phyloP scores from a whole-genome alignment of 2,329 filamentous ascomycete genomes.

The Triangularia setosa region DNA sequence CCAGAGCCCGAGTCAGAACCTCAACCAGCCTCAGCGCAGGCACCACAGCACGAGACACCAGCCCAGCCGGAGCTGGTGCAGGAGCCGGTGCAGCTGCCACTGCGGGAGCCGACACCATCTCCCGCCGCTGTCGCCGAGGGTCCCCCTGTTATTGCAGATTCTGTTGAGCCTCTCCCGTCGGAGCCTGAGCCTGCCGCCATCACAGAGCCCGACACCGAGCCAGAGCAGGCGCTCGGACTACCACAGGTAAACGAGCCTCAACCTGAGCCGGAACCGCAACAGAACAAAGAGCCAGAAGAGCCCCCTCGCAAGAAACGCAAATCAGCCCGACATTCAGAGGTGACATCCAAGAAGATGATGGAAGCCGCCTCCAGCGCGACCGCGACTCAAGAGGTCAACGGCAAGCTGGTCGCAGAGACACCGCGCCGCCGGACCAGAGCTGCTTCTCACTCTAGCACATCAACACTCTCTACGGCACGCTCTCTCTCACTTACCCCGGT shows the following conservation, averaged over 20 bases:
- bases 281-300: conserved; percentile 7
- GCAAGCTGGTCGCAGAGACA: conserved; percentile 21
- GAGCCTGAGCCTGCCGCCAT: conserved; percentile 10
- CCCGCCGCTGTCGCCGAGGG: background rate
- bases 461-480: conserved; percentile 34
- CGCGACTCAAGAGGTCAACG: conserved; percentile 18
- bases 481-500: conserved; percentile 29
- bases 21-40: background rate
- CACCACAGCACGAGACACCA: background rate
- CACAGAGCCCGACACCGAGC: conserved; percentile 14
- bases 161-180: background rate
- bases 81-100: background rate
- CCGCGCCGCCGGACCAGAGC: conserved; percentile 25
- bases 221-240: conserved; percentile 11
- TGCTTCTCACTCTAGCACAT: conserved; percentile 29
- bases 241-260: background rate
- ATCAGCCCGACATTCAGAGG: conserved; percentile 19
- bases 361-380: background rate
- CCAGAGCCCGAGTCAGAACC: conserved; percentile 1
- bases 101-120: background rate
- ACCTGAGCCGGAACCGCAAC: background rate
- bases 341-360: conserved; percentile 17
- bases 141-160: background rate
- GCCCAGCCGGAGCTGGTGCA: background rate
- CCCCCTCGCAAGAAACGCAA: conserved; percentile 26